phyloP scores from a whole-genome alignment of 805 yeast genomes.

The Myxozyma neotropica region DNA sequence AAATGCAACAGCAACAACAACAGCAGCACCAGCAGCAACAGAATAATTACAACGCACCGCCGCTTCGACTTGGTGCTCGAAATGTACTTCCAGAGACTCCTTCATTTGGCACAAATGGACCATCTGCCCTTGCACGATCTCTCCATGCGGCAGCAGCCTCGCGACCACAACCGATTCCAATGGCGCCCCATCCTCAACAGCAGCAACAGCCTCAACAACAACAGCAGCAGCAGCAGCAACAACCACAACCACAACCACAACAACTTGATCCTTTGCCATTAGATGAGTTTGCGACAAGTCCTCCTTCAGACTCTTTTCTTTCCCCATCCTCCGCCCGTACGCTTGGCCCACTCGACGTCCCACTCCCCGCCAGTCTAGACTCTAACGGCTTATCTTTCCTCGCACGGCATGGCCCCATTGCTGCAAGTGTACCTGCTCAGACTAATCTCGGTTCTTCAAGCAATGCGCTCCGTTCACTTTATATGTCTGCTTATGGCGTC shows the following conservation, averaged over 20 bases:
- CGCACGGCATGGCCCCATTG: constrained; percentile 36
- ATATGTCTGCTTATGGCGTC: constrained; percentile 33
- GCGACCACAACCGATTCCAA: constrained; percentile 1
- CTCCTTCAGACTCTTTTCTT: constrained; percentile 16
- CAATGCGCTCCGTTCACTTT: constrained; percentile 27
- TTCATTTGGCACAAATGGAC: constrained; percentile 20
- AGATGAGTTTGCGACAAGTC: constrained; percentile 13
- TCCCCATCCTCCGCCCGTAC: constrained; percentile 24
- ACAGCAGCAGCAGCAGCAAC: too few species aligned
- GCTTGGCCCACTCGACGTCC: constrained; percentile 31
- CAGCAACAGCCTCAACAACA: too few species aligned
- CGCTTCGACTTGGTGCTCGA: constrained; percentile 29
- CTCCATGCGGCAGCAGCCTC: constrained; percentile 12
- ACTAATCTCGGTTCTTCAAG: constrained; percentile 10
- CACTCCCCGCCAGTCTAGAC: constrained; percentile 34
- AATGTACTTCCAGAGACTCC: constrained; percentile 26
- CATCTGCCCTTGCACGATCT: constrained; percentile 33
- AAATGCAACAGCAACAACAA: constrained; percentile 5
- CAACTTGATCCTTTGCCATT: too few species aligned
- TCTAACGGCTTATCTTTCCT: constrained; percentile 29
- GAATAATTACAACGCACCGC: constrained; percentile 16
- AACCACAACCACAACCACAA: too few species aligned
- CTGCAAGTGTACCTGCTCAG: constrained; percentile 35
- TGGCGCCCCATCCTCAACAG: constrained; percentile 4
- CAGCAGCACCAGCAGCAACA: constrained; percentile 17